phyloP scores from a whole-genome alignment of 306 rosid genomes.

The Alnus rubra region DNA sequence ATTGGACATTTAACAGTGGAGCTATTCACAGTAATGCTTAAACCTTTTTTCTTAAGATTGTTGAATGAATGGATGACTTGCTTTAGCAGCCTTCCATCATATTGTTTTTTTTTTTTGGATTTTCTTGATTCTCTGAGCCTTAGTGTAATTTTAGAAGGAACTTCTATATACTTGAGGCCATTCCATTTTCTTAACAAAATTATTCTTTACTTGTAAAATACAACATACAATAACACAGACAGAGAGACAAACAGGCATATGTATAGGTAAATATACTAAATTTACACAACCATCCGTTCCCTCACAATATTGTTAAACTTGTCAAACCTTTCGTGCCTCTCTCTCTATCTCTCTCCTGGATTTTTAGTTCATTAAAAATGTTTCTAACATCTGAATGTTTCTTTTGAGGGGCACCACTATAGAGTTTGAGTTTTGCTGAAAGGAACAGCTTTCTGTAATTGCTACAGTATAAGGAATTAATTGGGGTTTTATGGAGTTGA shows the following conservation, averaged over 20 bases:
- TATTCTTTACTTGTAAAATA: background rate
- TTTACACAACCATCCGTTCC: background rate
- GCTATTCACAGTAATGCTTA: background rate
- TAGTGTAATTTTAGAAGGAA: background rate
- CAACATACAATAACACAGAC: background rate
- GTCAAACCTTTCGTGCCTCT: background rate
- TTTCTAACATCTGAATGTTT: background rate
- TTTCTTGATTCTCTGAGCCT: background rate
- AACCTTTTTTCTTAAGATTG: too few species aligned
- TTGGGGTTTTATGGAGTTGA: too few species aligned
- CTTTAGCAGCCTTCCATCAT: background rate
- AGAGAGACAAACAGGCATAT: background rate
- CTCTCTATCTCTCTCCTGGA: background rate
- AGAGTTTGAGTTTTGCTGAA: background rate
- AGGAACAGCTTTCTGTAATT: background rate
- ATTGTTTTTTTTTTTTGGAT: background rate
- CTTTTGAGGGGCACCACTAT: background rate
- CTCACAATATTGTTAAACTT: background rate
- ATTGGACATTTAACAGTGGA: background rate
- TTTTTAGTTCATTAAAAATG: background rate
- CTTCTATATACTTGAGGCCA: background rate
- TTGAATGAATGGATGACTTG: background rate
- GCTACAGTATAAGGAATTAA: background rate
- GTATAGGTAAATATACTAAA: background rate
- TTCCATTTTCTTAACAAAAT: background rate